A percentile compares a stretch with the other conserved stretches of the same genome.
Conservation (phyloP, 768 basidiomycete species). For the Mycena belliarum region DNA sequence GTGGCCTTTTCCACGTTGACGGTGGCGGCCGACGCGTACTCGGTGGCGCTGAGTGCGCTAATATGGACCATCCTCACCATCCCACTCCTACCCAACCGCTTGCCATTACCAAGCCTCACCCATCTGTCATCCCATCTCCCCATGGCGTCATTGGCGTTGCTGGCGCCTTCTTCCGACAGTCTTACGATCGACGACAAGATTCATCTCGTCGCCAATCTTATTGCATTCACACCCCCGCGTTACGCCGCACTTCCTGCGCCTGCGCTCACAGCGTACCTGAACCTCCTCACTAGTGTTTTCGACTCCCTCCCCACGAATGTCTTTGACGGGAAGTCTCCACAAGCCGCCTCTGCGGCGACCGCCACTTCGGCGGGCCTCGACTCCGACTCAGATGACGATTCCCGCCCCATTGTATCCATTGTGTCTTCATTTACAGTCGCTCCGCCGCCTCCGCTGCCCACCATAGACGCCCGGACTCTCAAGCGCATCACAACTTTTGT, state of each 20-base stretch:
- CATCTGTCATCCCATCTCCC: conserved; percentile 68
- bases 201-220: conserved; percentile 73
- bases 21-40: conserved; percentile 26
- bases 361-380: conserved; percentile 29
- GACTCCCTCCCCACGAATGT: conserved; percentile 52
- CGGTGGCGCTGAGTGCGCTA: conserved; percentile 40
- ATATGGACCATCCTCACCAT: conserved; percentile 65
- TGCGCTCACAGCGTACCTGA: conserved; percentile 54
- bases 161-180: conserved; percentile 29
- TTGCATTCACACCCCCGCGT: conserved; percentile 63
- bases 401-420: conserved; percentile 33
- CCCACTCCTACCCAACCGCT: conserved; percentile 76
- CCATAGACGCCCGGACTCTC: conserved; percentile 58
- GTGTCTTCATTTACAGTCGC: conserved; percentile 37
- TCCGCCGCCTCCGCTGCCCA: conserved; percentile 32
- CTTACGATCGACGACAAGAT: conserved; percentile 38
- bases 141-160: conserved; percentile 35
- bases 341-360: conserved; percentile 5
- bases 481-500: conserved; percentile 65
- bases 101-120: conserved; percentile 62
- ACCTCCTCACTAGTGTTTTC: conserved; percentile 52
- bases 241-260: conserved; percentile 50
- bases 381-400: conserved; percentile 39
- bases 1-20: conserved; percentile 38
- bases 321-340: conserved; percentile 45